Evolutionary conservation across 2,329 filamentous ascomycete genomes (phyloP).

Genomic region (Cladophialophora exuberans): DNA sequence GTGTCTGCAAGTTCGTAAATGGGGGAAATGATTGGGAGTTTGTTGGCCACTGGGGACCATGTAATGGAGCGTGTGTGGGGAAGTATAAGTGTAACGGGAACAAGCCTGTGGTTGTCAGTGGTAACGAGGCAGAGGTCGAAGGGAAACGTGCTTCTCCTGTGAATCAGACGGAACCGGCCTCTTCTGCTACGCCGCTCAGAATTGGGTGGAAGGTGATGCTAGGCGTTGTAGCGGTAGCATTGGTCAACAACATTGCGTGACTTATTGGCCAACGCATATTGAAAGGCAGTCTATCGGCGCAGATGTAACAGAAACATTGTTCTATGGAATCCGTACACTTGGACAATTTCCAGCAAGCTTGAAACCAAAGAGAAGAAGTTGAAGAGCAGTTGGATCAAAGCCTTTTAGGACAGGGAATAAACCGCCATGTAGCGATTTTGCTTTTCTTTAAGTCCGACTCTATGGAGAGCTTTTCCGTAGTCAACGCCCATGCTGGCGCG

Average conservation of each 20-base stretch:
- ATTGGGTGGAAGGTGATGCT: neutral
- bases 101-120: neutral
- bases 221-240: neutral
- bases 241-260: neutral
- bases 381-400: too few relatives aligned
- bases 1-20: neutral
- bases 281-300: too few relatives aligned
- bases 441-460: too few relatives aligned
- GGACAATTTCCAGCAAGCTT: too few relatives aligned
- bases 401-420: too few relatives aligned
- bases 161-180: neutral
- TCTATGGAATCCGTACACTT: too few relatives aligned
- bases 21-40: neutral
- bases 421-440: too few relatives aligned
- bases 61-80: neutral
- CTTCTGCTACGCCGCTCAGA: neutral
- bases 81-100: neutral
- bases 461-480: too few relatives aligned
- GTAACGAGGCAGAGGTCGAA: neutral
- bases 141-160: neutral
- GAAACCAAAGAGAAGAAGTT: too few relatives aligned
- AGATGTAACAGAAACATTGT: too few relatives aligned
- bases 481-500: too few relatives aligned
- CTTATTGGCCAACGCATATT: too few relatives aligned
- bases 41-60: neutral